A percentile compares a stretch with the other conserved stretches of the same genome.
phyloP scores from a whole-genome alignment of 169 alveolate genomes.

The Besnoitia besnoiti region DNA sequence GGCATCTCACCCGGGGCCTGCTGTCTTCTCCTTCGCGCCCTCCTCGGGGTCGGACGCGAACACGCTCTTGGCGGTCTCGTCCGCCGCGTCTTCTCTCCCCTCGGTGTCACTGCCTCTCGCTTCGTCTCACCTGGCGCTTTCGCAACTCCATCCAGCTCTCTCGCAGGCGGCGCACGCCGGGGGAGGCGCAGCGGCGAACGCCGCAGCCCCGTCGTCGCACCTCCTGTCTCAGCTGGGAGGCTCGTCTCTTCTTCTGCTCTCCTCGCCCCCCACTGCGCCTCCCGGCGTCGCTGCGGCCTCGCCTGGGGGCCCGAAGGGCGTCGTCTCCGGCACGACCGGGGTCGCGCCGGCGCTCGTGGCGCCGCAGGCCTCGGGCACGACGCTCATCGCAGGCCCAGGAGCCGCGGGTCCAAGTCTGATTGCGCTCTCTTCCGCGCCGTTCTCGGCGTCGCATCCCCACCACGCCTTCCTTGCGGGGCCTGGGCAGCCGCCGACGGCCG shows the following conservation, averaged over 20 bases:
- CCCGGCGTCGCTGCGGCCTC: neutral
- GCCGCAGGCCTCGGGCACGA: neutral
- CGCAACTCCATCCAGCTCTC: neutral
- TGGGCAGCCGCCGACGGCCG: neutral
- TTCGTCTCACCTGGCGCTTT: neutral
- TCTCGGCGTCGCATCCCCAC: neutral
- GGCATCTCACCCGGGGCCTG: neutral
- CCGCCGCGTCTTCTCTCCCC: neutral
- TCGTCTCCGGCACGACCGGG: neutral
- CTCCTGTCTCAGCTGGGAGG: neutral
- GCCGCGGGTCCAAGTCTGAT: neutral
- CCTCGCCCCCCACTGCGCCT: neutral
- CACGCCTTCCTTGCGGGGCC: neutral
- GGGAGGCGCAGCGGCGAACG: neutral
- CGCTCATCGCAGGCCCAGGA: neutral
- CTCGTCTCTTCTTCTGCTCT: neutral
- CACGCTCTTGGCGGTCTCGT: neutral
- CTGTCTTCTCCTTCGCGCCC: neutral
- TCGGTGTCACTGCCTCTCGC: neutral
- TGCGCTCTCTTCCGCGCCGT: neutral
- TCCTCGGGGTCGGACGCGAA: neutral
- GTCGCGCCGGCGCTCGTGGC: neutral
- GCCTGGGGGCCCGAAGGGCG: neutral
- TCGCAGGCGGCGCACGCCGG: neutral
- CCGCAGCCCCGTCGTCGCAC: neutral